These are phyloP conservation scores for Suillus spraguei DNA, from an alignment of 768 basidiomycete species.

Conservation along the genomic window DNA sequence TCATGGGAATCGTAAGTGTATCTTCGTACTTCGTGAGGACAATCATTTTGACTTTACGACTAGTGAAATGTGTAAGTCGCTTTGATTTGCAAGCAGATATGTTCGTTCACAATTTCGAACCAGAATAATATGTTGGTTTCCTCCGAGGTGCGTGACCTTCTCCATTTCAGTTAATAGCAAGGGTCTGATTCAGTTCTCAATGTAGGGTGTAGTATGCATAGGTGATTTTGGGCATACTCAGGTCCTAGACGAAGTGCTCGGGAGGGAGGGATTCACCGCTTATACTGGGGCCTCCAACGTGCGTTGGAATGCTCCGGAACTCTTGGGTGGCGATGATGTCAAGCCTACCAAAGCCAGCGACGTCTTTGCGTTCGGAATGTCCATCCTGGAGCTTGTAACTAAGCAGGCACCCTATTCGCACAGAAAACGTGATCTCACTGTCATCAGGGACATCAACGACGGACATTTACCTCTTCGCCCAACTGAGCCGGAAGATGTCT, in stretches of 20 bases:
- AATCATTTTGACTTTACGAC: constrained; percentile 5
- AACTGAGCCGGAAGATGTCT: constrained; percentile 28
- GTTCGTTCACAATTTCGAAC: constrained; percentile 8
- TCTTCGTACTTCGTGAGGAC: background rate
- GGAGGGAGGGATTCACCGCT: constrained; percentile 46
- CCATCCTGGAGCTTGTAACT: constrained; percentile 59
- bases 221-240: constrained; percentile 70
- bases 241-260: constrained; percentile 59
- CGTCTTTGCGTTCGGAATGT: constrained; percentile 63
- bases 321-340: constrained; percentile 46
- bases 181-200: constrained; percentile 1
- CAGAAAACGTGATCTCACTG: constrained; percentile 49
- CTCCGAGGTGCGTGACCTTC: constrained; percentile 37
- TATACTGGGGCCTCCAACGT: constrained; percentile 49
- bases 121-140: constrained; percentile 64
- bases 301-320: constrained; percentile 65
- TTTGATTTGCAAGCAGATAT: constrained; percentile 1
- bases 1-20: constrained; percentile 61
- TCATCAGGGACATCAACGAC: constrained; percentile 46
- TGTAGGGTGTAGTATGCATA: constrained; percentile 54
- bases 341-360: constrained; percentile 52
- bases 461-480: constrained; percentile 48
- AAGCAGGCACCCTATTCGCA: constrained; percentile 52
- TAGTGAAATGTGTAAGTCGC: constrained; percentile 62
- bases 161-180: constrained; percentile 2